Conservation (phyloP, 345 rosid genomes). For the Syzygium aromaticum region DNA sequence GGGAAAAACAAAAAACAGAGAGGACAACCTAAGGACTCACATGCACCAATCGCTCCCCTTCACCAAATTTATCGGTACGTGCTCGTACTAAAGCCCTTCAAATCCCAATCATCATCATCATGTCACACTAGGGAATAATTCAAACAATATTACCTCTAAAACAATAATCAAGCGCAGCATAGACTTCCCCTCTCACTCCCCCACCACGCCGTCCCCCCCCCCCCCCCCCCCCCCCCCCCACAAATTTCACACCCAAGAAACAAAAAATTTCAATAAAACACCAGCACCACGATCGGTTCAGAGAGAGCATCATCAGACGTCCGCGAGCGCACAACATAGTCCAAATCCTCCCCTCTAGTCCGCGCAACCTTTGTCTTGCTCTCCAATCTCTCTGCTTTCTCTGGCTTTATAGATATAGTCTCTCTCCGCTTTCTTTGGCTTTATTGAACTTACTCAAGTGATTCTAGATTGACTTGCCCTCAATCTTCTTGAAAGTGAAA, state of each 20-base stretch:
- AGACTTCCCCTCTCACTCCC: neutral
- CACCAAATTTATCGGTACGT: slow-evolving; percentile 44
- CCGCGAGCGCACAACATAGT: no score
- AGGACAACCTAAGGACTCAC: slow-evolving; percentile 8
- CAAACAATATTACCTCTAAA: neutral
- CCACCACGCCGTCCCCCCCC: neutral
- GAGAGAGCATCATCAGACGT: neutral
- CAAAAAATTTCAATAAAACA: neutral
- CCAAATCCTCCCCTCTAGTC: no score
- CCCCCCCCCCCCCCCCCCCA: neutral
- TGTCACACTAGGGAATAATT: neutral
- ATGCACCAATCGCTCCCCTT: slow-evolving; percentile 55
- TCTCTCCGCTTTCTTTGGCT: no score
- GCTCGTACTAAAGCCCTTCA: slow-evolving; percentile 60
- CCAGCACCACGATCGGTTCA: neutral
- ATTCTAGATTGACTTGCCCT: neutral
- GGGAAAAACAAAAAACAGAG: neutral
- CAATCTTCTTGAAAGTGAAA: neutral
- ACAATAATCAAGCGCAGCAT: neutral
- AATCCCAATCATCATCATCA: neutral
- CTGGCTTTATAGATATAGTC: no score
- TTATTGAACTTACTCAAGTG: no score
- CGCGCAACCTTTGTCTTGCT: no score
- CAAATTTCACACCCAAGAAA: neutral
- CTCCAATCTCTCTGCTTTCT: no score